These are phyloP conservation scores for Scheffersomyces segobiensis DNA, from an alignment of 1,139 yeast genomes.

Conservation along the genomic window DNA sequence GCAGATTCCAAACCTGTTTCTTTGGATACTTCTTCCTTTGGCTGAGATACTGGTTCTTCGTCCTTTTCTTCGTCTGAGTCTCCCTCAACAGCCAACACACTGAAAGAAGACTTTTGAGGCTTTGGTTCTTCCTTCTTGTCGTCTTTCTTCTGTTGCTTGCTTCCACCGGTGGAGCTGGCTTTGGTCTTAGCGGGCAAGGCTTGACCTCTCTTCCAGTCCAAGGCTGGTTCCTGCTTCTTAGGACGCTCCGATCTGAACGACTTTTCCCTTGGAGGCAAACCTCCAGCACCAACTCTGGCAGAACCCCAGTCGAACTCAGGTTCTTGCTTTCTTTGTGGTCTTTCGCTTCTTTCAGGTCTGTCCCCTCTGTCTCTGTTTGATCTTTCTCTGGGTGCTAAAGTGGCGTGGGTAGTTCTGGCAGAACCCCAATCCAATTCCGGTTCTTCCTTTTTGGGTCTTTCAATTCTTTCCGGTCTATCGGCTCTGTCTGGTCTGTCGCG, in stretches of 20 bases:
- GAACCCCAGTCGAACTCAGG: conserved; percentile 44
- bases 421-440: conserved; percentile 44
- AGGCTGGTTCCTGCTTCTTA: conserved; percentile 50
- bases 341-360: conserved; percentile 25
- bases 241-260: conserved; percentile 28
- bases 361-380: conserved; percentile 25
- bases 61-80: conserved; percentile 56
- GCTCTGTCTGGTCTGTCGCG: conserved; percentile 38
- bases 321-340: conserved; percentile 32
- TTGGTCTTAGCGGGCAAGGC: conserved; percentile 19
- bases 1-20: conserved; percentile 40
- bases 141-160: conserved; percentile 14
- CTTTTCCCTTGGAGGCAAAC: conserved; percentile 34
- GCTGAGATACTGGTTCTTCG: conserved; percentile 14
- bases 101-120: conserved; percentile 60
- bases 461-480: conserved; percentile 25
- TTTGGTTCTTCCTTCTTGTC: conserved; percentile 36
- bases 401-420: conserved; percentile 29
- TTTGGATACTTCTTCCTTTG: conserved; percentile 14
- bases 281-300: conserved; percentile 29
- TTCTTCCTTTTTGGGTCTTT: conserved; percentile 29
- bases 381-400: conserved; percentile 34
- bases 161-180: conserved; percentile 3
- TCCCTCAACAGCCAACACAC: conserved; percentile 62
- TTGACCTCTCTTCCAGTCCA: conserved; percentile 56